Conservation (phyloP, 495 filamentous ascomycete genomes). For the Aspergillus sclerotioniger region DNA sequence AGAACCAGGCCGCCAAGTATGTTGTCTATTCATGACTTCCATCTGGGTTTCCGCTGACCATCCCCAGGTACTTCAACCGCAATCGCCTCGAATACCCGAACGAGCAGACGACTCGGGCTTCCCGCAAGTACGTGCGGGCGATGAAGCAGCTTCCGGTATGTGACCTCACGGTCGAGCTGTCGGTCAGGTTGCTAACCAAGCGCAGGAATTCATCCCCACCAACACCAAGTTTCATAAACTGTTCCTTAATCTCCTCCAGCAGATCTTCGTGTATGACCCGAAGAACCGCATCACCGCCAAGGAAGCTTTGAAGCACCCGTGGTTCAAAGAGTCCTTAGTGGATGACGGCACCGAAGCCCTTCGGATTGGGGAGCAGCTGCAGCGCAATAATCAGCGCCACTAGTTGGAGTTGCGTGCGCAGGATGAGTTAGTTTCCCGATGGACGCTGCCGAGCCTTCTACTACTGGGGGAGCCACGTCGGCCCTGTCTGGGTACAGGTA, state of each 20-base stretch:
- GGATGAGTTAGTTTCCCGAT: background rate
- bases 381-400: conserved; percentile 26
- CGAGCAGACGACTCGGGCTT: conserved; percentile 80
- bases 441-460: background rate
- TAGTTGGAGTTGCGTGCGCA: background rate
- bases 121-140: conserved; percentile 86
- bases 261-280: conserved; percentile 96
- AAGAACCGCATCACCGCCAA: conserved; percentile 87
- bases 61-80: conserved; percentile 76
- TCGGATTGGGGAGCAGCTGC: conserved; percentile 55
- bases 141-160: conserved; percentile 89
- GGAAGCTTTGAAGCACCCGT: conserved; percentile 84
- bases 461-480: background rate
- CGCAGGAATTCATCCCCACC: conserved; percentile 83
- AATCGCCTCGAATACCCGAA: conserved; percentile 85
- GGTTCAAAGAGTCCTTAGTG: conserved; percentile 82
- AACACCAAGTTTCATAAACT: conserved; percentile 73
- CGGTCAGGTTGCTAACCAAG: background rate
- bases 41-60: conserved; percentile 14
- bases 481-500: conserved; percentile 28
- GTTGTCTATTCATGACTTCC: conserved; percentile 27
- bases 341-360: conserved; percentile 95
- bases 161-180: background rate
- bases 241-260: conserved; percentile 83
- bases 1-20: conserved; percentile 80